Percentiles rank a stretch among this genome's conserved stretches.
Conservation (phyloP, 192 early-diverging fungal genomes). For the Umbelopsis vinacea region DNA sequence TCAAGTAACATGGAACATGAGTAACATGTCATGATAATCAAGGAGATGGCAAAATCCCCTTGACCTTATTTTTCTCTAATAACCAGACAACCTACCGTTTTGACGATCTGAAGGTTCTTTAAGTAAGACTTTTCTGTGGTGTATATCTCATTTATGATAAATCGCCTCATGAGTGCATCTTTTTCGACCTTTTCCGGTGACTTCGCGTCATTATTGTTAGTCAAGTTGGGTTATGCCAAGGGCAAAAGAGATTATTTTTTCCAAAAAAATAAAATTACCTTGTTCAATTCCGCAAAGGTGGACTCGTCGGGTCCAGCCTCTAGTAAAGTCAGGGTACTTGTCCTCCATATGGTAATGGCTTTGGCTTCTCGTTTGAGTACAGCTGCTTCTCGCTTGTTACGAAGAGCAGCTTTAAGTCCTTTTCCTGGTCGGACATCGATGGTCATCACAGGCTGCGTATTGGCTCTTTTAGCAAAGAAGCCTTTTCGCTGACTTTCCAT, state of each 20-base stretch:
- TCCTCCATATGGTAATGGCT: not conserved
- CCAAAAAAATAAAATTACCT: too few relatives aligned
- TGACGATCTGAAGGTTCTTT: not conserved
- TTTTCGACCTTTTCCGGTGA: constrained; percentile 8
- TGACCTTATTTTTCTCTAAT: not conserved
- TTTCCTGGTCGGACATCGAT: constrained; percentile 1
- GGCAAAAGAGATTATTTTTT: not conserved
- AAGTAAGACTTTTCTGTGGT: constrained; percentile 35
- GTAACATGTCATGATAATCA: not conserved
- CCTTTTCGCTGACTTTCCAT: constrained; percentile 5
- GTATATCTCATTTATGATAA: constrained; percentile 36
- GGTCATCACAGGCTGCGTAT: not conserved
- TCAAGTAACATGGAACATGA: not conserved
- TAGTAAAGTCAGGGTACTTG: not conserved
- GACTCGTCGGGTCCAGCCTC: not conserved
- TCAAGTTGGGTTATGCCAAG: not conserved
- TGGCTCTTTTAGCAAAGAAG: not conserved
- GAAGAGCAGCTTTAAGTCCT: constrained; percentile 7
- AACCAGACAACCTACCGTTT: constrained; percentile 25
- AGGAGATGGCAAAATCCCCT: too few relatives aligned
- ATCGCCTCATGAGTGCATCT: constrained; percentile 25
- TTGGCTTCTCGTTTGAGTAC: constrained; percentile 11
- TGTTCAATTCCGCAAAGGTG: not conserved
- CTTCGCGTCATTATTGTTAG: not conserved
- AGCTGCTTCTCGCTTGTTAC: constrained; percentile 8